Conservation (phyloP, 140 eudicot genomes). For the Anethum foeniculum region DNA sequence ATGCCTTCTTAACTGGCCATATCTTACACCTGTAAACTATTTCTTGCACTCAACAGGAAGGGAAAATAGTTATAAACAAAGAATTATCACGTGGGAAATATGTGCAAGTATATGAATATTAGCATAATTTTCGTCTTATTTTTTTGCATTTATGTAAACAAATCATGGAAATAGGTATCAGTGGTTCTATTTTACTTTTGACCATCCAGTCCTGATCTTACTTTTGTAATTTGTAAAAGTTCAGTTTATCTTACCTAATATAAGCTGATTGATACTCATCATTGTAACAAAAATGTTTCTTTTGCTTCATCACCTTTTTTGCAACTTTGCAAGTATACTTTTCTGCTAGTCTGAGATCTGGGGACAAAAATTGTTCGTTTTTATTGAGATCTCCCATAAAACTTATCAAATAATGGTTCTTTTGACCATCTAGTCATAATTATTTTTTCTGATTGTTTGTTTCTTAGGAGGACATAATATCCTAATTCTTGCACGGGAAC, state of each 20-base stretch:
- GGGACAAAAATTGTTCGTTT: background rate
- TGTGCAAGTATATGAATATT: background rate
- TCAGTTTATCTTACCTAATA: background rate
- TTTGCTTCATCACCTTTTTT: background rate
- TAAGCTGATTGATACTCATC: background rate
- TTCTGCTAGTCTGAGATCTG: background rate
- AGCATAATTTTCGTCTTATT: background rate
- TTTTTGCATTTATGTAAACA: background rate
- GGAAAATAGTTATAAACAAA: background rate
- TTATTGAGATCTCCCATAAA: background rate
- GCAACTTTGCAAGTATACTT: background rate
- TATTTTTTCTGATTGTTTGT: conserved; percentile 9
- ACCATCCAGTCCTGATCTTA: no score
- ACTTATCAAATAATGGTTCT: background rate
- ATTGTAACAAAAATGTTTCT: background rate
- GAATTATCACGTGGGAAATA: background rate
- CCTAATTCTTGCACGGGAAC: conserved; percentile 81
- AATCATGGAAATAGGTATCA: background rate
- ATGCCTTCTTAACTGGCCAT: background rate
- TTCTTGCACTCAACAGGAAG: background rate
- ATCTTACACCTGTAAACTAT: background rate
- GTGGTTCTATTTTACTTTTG: no score
- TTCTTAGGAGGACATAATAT: conserved; percentile 88
- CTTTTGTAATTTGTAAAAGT: background rate
- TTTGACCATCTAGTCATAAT: conserved; percentile 4